These are phyloP conservation scores for Didymella pomorum DNA, from an alignment of 2,329 filamentous ascomycete genomes.

Conservation along the genomic window DNA sequence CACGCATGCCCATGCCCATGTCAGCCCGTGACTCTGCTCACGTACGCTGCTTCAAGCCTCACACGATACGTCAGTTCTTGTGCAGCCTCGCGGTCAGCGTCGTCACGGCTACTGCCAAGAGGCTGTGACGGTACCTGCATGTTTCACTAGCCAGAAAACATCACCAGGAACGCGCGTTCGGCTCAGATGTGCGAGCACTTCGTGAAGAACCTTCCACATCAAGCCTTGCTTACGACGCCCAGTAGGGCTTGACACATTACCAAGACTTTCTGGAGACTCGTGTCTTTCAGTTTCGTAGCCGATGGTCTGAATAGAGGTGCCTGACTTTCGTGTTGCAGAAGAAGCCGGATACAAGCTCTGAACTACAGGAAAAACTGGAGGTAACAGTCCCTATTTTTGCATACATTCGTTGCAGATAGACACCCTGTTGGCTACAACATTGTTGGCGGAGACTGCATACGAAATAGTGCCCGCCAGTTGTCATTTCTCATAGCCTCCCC, in stretches of 20 bases:
- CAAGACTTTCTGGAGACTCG: neutral
- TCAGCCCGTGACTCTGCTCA: neutral
- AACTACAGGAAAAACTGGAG: no score
- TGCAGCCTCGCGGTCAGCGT: conserved; percentile 5
- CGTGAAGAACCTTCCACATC: neutral
- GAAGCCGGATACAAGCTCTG: no score
- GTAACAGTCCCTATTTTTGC: no score
- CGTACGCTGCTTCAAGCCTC: neutral
- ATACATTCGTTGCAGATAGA: no score
- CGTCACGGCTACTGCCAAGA: conserved; percentile 17
- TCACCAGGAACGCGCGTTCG: conserved; percentile 20
- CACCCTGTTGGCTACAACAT: no score
- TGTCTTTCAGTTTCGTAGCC: no score
- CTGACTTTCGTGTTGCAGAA: neutral
- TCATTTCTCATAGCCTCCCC: conserved; percentile 11
- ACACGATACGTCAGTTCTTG: neutral
- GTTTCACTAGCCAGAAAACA: conserved; percentile 21
- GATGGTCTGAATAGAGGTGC: neutral
- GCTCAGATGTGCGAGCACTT: neutral
- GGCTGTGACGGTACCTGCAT: conserved; percentile 8
- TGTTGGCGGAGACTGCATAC: neutral
- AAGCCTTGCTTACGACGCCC: conserved; percentile 6
- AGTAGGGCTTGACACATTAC: neutral
- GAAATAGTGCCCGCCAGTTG: conserved; percentile 1
- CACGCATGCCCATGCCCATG: neutral